Percentiles rank a stretch among this genome's conserved stretches.
Conservation (phyloP, 2,329 filamentous ascomycete species). For the Myrmaecium sp. region DNA sequence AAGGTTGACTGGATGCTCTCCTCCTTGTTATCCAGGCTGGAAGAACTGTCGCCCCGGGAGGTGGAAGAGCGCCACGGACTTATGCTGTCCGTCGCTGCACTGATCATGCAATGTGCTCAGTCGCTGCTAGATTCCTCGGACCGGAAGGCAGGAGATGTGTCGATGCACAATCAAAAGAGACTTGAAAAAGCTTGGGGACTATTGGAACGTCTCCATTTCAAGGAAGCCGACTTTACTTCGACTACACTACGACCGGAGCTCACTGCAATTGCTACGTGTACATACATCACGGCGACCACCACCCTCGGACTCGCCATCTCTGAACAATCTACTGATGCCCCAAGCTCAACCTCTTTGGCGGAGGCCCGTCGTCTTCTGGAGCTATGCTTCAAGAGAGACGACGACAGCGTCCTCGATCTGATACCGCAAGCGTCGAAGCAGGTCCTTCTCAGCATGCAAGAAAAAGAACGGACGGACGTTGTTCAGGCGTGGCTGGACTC, state of each 20-base stretch:
- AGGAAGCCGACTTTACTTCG: constrained; percentile 22
- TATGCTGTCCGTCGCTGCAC: constrained; percentile 41
- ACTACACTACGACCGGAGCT: constrained; percentile 43
- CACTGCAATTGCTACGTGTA: constrained; percentile 43
- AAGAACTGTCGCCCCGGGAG: constrained; percentile 36
- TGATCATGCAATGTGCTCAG: constrained; percentile 18
- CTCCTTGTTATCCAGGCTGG: constrained; percentile 28
- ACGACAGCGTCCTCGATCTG: constrained; percentile 16
- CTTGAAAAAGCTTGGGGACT: constrained; percentile 13
- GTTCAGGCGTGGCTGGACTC: constrained; percentile 14
- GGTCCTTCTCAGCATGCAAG: constrained; percentile 9
- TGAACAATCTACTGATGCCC: constrained; percentile 4
- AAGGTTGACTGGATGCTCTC: constrained; percentile 22
- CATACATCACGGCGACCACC: constrained; percentile 29
- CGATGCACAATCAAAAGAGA: neutral
- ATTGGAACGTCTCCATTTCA: constrained; percentile 17
- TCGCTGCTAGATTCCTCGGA: neutral
- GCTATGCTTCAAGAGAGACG: constrained; percentile 18
- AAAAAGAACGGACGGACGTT: constrained; percentile 6
- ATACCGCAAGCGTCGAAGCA: constrained; percentile 11
- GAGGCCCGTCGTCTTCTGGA: constrained; percentile 12
- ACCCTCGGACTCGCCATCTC: constrained; percentile 6
- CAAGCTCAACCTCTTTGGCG: constrained; percentile 5
- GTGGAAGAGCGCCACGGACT: constrained; percentile 56
- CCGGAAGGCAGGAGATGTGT: neutral